These are phyloP conservation scores for Penicillium macrosclerotiorum DNA, from an alignment of 495 filamentous ascomycete genomes.

Conservation along the genomic window DNA sequence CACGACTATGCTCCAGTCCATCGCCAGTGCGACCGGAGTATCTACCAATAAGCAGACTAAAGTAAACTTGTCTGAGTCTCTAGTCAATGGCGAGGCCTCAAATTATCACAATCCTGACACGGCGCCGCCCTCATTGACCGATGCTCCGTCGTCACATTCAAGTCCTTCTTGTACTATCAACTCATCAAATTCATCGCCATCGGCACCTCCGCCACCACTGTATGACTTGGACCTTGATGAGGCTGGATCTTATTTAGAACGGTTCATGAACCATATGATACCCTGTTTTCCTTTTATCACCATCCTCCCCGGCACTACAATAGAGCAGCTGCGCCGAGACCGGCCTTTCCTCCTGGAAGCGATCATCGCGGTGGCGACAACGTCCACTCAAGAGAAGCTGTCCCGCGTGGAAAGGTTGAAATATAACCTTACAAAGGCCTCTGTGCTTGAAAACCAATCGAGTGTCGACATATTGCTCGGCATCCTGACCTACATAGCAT, in stretches of 20 bases:
- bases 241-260: constrained; percentile 38
- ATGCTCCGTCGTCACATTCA: no score
- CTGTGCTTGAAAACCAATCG: constrained; percentile 22
- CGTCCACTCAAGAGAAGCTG: constrained; percentile 24
- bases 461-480: constrained; percentile 29
- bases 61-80: no score
- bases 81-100: no score
- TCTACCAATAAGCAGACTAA: no score
- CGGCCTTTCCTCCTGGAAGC: constrained; percentile 25
- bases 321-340: constrained; percentile 21
- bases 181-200: background rate
- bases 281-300: constrained; percentile 42
- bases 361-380: constrained; percentile 22
- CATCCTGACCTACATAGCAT: constrained; percentile 28
- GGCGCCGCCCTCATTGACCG: no score
- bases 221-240: background rate
- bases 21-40: constrained; percentile 4
- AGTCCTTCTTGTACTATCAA: no score
- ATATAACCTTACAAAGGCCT: constrained; percentile 17
- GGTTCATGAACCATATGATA: constrained; percentile 40
- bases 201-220: background rate
- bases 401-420: constrained; percentile 23
- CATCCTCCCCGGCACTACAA: constrained; percentile 19
- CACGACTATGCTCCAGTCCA: constrained; percentile 20
- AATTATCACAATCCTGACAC: no score